phyloP scores from a whole-genome alignment of 495 filamentous ascomycete species.

The Bathelium albidoporum region DNA sequence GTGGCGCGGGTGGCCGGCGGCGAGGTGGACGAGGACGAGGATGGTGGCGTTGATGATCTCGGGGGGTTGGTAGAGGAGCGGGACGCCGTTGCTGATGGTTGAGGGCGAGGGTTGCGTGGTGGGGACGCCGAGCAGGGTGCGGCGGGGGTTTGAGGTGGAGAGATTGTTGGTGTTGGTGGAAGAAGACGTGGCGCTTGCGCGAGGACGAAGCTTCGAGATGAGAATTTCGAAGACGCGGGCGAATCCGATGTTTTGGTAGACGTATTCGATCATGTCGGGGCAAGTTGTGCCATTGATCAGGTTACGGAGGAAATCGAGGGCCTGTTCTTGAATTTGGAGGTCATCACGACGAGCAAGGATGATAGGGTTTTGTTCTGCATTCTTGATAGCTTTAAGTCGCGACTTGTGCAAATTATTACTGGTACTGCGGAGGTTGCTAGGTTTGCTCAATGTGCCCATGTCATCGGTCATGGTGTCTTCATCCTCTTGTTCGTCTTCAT shows the following conservation, averaged over 20 bases:
- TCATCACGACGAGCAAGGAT: constrained; percentile 65
- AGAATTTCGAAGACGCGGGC: constrained; percentile 67
- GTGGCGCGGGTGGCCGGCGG: constrained; percentile 65
- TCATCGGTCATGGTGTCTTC: constrained; percentile 49
- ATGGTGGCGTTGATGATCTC: constrained; percentile 68
- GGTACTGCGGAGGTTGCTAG: constrained; percentile 36
- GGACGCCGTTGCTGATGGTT: background rate
- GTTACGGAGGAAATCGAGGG: constrained; percentile 77
- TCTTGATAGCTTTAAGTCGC: constrained; percentile 42
- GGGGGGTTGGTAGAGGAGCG: constrained; percentile 18
- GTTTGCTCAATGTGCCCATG: constrained; percentile 22
- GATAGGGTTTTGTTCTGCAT: constrained; percentile 44
- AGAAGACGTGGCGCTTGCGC: constrained; percentile 5
- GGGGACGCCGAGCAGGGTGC: background rate
- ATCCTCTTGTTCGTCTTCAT: constrained; percentile 36
- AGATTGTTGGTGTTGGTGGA: background rate
- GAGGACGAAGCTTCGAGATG: constrained; percentile 49
- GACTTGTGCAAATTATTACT: constrained; percentile 11
- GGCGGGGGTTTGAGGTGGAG: background rate
- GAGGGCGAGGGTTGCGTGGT: background rate
- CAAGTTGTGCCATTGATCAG: constrained; percentile 61
- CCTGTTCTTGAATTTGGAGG: constrained; percentile 80
- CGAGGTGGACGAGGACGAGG: constrained; percentile 74
- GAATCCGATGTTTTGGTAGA: constrained; percentile 68
- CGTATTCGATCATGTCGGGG: constrained; percentile 68